Evolutionary conservation across 2,329 filamentous ascomycete species (phyloP).

Genomic region (Fusarium newnesense): DNA sequence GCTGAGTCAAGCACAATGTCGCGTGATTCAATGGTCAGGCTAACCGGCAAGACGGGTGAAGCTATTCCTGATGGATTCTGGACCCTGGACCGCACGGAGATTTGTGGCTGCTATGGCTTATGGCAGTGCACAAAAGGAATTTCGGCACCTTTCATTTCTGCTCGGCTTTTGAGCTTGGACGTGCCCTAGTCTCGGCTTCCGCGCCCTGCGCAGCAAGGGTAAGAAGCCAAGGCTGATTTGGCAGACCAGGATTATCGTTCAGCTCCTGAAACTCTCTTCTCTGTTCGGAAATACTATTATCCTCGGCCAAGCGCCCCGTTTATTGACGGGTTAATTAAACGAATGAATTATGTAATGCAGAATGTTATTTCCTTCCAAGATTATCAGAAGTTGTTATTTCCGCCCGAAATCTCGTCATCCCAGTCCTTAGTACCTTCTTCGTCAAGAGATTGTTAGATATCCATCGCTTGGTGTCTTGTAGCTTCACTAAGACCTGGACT

Average conservation of each 20-base stretch:
- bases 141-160: neutral
- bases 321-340: rapidly evolving
- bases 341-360: neutral
- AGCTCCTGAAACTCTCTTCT: neutral
- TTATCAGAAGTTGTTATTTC: rapidly evolving
- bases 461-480: neutral
- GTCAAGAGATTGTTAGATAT: rapidly evolving
- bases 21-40: neutral
- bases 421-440: neutral
- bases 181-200: neutral
- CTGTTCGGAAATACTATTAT: rapidly evolving
- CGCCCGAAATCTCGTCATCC: rapidly evolving
- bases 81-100: neutral
- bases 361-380: rapidly evolving
- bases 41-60: neutral
- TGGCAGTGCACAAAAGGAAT: neutral
- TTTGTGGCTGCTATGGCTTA: neutral
- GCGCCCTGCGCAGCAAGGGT: no score
- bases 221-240: neutral
- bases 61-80: neutral
- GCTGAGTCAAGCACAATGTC: neutral
- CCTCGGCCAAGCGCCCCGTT: neutral
- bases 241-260: neutral
- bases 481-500: neutral
- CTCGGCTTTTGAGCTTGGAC: no score